These are phyloP conservation scores for Geranium brycei DNA, from an alignment of 345 rosid genomes.

Conservation along the genomic window DNA sequence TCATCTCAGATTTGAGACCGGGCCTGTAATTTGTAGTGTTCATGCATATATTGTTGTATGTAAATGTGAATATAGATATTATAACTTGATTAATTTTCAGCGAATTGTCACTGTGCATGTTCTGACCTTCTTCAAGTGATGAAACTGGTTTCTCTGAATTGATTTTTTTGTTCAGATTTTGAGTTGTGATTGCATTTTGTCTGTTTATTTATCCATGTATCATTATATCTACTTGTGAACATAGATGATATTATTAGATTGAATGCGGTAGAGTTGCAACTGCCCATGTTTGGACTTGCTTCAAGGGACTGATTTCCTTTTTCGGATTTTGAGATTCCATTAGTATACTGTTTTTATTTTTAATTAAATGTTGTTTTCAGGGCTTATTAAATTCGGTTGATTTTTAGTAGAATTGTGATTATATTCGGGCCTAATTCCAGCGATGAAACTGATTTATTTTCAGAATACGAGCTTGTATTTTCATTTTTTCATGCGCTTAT, in stretches of 20 bases:
- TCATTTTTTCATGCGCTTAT: not conserved
- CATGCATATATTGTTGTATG: not conserved
- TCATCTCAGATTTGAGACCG: not conserved
- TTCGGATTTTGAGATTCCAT: not conserved
- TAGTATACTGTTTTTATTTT: not conserved
- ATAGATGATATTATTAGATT: too few relatives aligned
- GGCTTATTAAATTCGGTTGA: not conserved
- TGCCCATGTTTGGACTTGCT: too few relatives aligned
- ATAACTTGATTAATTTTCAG: not conserved
- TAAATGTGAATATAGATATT: too few relatives aligned
- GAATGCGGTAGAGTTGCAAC: too few relatives aligned
- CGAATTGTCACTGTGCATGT: not conserved
- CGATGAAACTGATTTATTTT: not conserved
- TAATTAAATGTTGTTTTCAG: too few relatives aligned
- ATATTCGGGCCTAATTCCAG: not conserved
- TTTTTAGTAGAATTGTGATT: not conserved
- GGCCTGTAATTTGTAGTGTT: too few relatives aligned
- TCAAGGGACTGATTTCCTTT: too few relatives aligned
- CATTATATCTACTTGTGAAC: too few relatives aligned
- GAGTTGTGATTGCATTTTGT: too few relatives aligned
- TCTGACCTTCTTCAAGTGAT: too few relatives aligned
- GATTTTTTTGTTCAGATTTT: not conserved
- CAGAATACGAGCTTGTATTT: not conserved
- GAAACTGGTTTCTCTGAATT: too few relatives aligned
- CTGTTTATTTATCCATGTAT: too few relatives aligned